Base-by-base conservation (phyloP, 768 basidiomycete species). In the Leccinellum luteum region DNA sequence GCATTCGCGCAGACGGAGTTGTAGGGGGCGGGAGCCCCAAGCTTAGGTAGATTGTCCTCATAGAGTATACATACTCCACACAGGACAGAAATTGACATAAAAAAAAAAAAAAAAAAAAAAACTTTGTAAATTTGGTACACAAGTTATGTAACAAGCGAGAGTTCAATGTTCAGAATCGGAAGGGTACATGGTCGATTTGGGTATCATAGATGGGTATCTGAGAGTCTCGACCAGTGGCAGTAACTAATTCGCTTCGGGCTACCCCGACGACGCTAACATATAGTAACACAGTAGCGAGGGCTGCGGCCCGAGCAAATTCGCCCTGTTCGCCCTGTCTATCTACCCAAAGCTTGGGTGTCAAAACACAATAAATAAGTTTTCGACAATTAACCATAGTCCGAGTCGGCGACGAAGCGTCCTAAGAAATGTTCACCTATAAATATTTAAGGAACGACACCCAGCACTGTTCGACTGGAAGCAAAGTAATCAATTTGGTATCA, bases 401-500 rank as follows among this genome's bases (percentile, higher is more conserved):
- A n/a, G n/a, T 25, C 25, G 25, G 25, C 35, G 17, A 38, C 8
- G 35, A 38, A 1, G 1, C n/a, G 35, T 38, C 38, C 17, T 4
- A 41, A 41, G 10, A 41, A 19, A 41, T 9, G 38, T n/a, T 41
- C 19, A 41, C 38, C 38, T 12, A 41, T 41, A 41, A 41, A 41
- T 41, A 41, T 41, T 19, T 19, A 41, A 41, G n/a, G 38, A 19
- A 19, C 38, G 38, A 19, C n/a, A 41, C 19, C n/a, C n/a, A 41
- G 38, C 38, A 41, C n/a, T n/a, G n/a, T 41, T 41, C 5, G n/a
- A 19, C 38, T 41, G n/a, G 38, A 41, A n/a, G 38, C 10, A 41
- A 41, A 19, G 5, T 10, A 41, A 49, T 62, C 31, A 66, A 17
- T 25, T 47, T 6, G 69, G 62, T 28, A 69, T 45, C 15, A 69